These are phyloP conservation scores for Epichloe bromicola DNA, from an alignment of 2,329 filamentous ascomycete species.

Conservation along the genomic window DNA sequence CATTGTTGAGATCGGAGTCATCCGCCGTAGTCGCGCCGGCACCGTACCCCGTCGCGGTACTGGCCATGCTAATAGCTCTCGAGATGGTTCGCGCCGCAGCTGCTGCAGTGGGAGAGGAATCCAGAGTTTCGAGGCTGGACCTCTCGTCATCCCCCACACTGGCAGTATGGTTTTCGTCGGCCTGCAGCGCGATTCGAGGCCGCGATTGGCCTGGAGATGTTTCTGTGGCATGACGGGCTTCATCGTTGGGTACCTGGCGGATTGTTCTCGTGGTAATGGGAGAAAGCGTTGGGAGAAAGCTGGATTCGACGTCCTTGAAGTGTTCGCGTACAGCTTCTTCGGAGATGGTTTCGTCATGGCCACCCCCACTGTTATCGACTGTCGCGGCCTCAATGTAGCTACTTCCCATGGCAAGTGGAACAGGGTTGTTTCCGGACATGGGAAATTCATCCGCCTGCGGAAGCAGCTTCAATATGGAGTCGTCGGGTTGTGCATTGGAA, in stretches of 20 bases:
- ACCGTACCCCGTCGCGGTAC: conserved; percentile 9
- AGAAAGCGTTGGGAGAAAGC: conserved; percentile 46
- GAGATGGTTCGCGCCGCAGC: conserved; percentile 41
- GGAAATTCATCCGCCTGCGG: conserved; percentile 10
- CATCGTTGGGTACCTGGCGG: conserved; percentile 18
- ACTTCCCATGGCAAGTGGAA: conserved; percentile 15
- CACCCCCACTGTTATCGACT: conserved; percentile 19
- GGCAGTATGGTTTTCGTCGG: conserved; percentile 13
- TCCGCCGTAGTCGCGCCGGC: conserved; percentile 6
- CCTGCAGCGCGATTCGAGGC: conserved; percentile 6
- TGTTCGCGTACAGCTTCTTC: conserved; percentile 43
- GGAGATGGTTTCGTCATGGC: conserved; percentile 33
- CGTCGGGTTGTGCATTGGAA: conserved; percentile 5
- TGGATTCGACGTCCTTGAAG: conserved; percentile 52
- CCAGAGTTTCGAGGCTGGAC: conserved; percentile 38
- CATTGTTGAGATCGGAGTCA: conserved; percentile 13
- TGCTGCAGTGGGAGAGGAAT: conserved; percentile 43
- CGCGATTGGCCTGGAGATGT: conserved; percentile 21
- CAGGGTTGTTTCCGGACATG: not conserved
- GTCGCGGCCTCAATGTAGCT: conserved; percentile 30
- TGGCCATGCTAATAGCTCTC: conserved; percentile 35
- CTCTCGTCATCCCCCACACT: conserved; percentile 31
- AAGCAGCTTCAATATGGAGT: conserved; percentile 6
- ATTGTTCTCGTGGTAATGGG: conserved; percentile 36
- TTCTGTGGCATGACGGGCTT: conserved; percentile 48